These are phyloP conservation scores for Fennellomyces sp. DNA, from an alignment of 371 early-diverging fungal genomes.

Conservation along the genomic window DNA sequence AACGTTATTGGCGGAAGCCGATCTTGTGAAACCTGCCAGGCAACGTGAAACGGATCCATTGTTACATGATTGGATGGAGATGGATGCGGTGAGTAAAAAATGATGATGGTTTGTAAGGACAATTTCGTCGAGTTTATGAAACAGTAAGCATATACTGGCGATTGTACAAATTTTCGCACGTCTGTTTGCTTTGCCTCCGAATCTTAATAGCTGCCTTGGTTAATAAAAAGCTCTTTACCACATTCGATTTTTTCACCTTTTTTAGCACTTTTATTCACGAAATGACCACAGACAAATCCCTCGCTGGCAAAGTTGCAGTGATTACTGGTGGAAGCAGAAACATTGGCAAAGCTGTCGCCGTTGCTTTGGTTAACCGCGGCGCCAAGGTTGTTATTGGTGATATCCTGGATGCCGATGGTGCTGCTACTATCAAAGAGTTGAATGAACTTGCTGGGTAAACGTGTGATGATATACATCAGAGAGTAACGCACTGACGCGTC, in stretches of 20 bases:
- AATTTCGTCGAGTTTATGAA: too few species aligned
- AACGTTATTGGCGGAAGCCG: too few species aligned
- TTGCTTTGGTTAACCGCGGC: slow-evolving; percentile 49
- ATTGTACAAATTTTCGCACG: too few species aligned
- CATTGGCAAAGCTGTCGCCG: slow-evolving; percentile 63
- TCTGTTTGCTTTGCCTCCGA: too few species aligned
- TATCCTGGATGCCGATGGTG: slow-evolving; percentile 47
- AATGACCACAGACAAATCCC: not conserved
- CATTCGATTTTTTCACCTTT: not conserved
- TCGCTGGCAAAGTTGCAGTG: slow-evolving; percentile 28
- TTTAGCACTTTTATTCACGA: not conserved
- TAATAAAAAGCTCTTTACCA: too few species aligned
- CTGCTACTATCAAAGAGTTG: slow-evolving; percentile 33
- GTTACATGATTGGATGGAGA: too few species aligned
- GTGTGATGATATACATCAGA: not conserved
- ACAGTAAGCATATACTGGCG: too few species aligned
- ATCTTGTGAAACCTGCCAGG: too few species aligned
- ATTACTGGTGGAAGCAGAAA: slow-evolving; percentile 70
- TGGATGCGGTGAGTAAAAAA: too few species aligned
- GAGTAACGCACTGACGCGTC: not conserved
- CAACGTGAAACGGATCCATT: too few species aligned
- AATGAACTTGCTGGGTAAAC: slow-evolving; percentile 16
- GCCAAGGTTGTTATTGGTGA: slow-evolving; percentile 68
- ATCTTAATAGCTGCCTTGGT: too few species aligned
- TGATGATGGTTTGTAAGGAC: too few species aligned